Base-by-base conservation (phyloP, 768 basidiomycete species). In the Pisolithus microcarpus region DNA sequence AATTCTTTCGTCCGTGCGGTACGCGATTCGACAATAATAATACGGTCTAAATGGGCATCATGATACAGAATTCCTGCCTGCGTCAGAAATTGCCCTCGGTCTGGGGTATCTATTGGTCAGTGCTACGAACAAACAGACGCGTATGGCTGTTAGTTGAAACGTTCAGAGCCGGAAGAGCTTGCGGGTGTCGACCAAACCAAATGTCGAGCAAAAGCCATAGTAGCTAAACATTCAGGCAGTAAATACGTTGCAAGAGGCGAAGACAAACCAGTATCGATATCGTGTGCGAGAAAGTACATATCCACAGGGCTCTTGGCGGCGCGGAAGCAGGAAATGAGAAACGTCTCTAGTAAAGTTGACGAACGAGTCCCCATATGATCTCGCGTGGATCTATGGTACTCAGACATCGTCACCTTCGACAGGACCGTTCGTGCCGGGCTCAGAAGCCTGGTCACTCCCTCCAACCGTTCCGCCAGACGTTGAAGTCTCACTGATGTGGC, bases 131-230 rank as follows among this genome's bases (percentile, higher is more conserved):
- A 2, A 26, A 26, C 26, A 5, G 26, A 26, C 26, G 26, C 9
- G 8, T 30, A 9, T 30, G 30, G 30, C 28, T 28, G 28, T 1
- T 9, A 28, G 9, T 28, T 9, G 21, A 23, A 23, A 23, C 21
- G 21, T 23, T 23, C 28, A 6, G 38, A 11, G 38, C 13, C 38
- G 9, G 16, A 10, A 30, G 30, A 10, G 10, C 7, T 8, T 9
- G 10, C 10, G 1, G 30, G 30, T 30, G 30, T 2, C 8, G 8
- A 23, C 56, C 37, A 47, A 28, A 48, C 30, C 42, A 30, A 9
- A 16, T 9, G 63, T 61, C 51, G 69, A 68, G 68, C 40, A 65
- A 58, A 52, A 48, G 52, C 46, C 57, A 56, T 56, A 58, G 52
- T 34, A 37, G 51, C 36, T 38, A 53, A 59, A 57, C 43, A 53